phyloP scores from a whole-genome alignment of 2,329 filamentous ascomycete genomes.

The Paecilomyces niveus region DNA sequence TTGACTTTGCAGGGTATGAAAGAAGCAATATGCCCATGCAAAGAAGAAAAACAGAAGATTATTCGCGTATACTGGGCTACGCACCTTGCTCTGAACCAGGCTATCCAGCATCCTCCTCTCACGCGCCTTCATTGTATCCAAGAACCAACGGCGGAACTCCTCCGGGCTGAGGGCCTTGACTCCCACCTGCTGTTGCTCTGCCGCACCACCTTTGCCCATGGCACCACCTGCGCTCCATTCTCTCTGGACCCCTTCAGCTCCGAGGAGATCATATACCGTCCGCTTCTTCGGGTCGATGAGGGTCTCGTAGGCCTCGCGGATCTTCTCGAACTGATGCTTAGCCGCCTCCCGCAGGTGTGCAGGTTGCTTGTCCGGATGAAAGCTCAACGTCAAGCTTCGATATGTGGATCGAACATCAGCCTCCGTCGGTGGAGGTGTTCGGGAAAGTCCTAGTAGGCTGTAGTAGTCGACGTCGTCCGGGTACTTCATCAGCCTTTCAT shows the following conservation, averaged over 20 bases:
- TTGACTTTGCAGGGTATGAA: not conserved
- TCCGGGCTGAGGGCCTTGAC: slow-evolving; percentile 29
- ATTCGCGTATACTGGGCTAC: slow-evolving; percentile 7
- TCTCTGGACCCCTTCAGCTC: slow-evolving; percentile 30
- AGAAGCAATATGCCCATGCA: not conserved
- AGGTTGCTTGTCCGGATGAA: slow-evolving; percentile 41
- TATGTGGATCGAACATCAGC: slow-evolving; percentile 38
- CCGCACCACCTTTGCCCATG: slow-evolving; percentile 25
- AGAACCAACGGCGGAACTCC: slow-evolving; percentile 36
- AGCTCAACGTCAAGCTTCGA: slow-evolving; percentile 34
- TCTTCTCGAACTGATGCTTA: slow-evolving; percentile 28
- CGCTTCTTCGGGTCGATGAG: slow-evolving; percentile 36
- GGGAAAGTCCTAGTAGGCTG: slow-evolving; percentile 31
- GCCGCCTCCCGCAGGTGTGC: slow-evolving; percentile 29
- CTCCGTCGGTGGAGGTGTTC: slow-evolving; percentile 32
- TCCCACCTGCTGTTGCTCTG: slow-evolving; percentile 24
- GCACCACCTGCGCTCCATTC: slow-evolving; percentile 29
- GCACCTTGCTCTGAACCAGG: slow-evolving; percentile 30
- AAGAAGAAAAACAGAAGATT: not conserved
- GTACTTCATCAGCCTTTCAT: slow-evolving; percentile 19
- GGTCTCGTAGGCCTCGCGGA: slow-evolving; percentile 36
- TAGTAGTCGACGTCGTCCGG: slow-evolving; percentile 35
- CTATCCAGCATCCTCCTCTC: slow-evolving; percentile 30
- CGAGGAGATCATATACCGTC: slow-evolving; percentile 36
- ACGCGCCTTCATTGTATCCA: slow-evolving; percentile 32